A percentile compares a stretch with the other conserved stretches of the same genome.
These are phyloP conservation scores for Nakazawaea anatomiae DNA, from an alignment of 805 yeast genomes.

Conservation along the genomic window DNA sequence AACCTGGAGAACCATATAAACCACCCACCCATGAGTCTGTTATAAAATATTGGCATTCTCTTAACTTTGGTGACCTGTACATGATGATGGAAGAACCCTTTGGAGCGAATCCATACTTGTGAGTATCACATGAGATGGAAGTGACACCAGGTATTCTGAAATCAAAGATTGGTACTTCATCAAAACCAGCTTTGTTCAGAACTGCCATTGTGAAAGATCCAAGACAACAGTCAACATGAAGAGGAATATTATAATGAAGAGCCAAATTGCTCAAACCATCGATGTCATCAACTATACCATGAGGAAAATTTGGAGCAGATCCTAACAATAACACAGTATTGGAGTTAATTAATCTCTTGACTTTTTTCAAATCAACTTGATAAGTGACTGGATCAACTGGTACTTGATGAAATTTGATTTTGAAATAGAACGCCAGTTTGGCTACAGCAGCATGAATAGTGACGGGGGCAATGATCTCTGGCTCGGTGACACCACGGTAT, in stretches of 20 bases:
- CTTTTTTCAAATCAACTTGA: slow-evolving; percentile 60
- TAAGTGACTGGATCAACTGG: slow-evolving; percentile 63
- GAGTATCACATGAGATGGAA: slow-evolving; percentile 98
- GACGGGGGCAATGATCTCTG: slow-evolving; percentile 85
- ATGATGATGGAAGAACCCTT: slow-evolving; percentile 91
- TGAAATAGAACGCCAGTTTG: slow-evolving; percentile 88
- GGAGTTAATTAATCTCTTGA: slow-evolving; percentile 57
- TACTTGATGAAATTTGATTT: slow-evolving; percentile 77
- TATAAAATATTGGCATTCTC: slow-evolving; percentile 81
- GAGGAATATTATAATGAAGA: slow-evolving; percentile 61
- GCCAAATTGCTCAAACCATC: slow-evolving; percentile 64
- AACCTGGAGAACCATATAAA: slow-evolving; percentile 90
- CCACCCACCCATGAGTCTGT: slow-evolving; percentile 91
- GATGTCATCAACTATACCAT: slow-evolving; percentile 91
- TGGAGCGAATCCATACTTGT: slow-evolving; percentile 97
- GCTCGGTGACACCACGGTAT: slow-evolving; percentile 53
- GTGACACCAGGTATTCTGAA: slow-evolving; percentile 91
- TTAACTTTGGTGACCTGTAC: slow-evolving; percentile 66
- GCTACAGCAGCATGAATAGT: slow-evolving; percentile 95
- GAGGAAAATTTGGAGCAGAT: slow-evolving; percentile 96
- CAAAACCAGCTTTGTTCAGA: slow-evolving; percentile 56
- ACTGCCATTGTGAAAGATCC: slow-evolving; percentile 90
- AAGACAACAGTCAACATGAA: slow-evolving; percentile 93
- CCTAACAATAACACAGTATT: slow-evolving; percentile 86
- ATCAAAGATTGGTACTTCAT: slow-evolving; percentile 56